Base-by-base conservation (phyloP, 1,284 basidiomycete genomes). In the Fomes fomentarius region DNA sequence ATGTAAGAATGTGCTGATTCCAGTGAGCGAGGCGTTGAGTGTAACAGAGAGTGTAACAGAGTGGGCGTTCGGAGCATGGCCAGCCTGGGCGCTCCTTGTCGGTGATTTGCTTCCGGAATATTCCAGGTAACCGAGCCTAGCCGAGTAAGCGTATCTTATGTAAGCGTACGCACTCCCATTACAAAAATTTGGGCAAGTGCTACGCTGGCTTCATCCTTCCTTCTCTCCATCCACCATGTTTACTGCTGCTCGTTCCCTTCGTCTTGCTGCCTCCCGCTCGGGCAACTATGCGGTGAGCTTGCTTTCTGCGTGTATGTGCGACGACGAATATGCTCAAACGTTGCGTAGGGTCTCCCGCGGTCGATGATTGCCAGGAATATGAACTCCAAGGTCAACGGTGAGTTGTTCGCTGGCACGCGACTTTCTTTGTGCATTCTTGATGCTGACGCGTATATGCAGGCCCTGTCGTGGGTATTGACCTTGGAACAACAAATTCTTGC, bases 401-500 rank as follows among this genome's bases (percentile, higher is more conserved):
- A 53, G 81, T 71, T 28, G 25, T 45, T 21, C 17, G 42, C 33
- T 48, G 52, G 25, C 40, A 38, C 38, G 38, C 38, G 21, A 40
- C 8, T 24, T 8, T n/a, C 11, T 2, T 24, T 4, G 7, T n/a
- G 21, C 21, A 40, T 8, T 1, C 21, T 15, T 19, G 12, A 39
- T n/a, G n/a, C 38, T 40, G 38, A 40, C n/a, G n/a, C 22, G 10
- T 24, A 89, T 88, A 24, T 14, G 22, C 15, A 40, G 90, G 38
- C 60, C 90, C 90, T 31, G 90, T 92, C 46, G 78, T 93, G 68
- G 90, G 89, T 73, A 93, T 93, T 75, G 90, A 93, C 72, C 77
- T 93, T 79, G 90, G 90, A 41, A 92, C 90, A 45, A 93, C 91
- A 49, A 95, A 96, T 80, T 96, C 93, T 57, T 96, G 94, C 77